phyloP scores from a whole-genome alignment of 495 filamentous ascomycete genomes.

The Podospora conica region DNA sequence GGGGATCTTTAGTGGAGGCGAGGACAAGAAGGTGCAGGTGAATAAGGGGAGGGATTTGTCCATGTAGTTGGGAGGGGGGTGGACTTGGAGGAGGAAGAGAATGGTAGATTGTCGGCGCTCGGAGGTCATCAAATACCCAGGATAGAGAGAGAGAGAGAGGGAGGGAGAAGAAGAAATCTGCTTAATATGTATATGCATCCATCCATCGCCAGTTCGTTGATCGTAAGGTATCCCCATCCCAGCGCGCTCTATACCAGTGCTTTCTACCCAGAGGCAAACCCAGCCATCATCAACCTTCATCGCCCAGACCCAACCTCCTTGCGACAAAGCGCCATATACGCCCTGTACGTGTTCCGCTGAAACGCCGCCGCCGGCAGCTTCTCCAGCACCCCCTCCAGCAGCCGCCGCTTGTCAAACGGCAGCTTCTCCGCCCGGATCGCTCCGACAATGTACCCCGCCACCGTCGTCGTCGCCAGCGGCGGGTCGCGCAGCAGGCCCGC shows the following conservation, averaged over 20 bases:
- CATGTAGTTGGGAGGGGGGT: background rate
- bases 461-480: conserved; percentile 46
- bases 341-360: background rate
- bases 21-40: conserved; percentile 90
- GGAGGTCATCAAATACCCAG: conserved; percentile 10
- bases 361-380: conserved; percentile 4
- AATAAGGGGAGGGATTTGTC: conserved; percentile 53
- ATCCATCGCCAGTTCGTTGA: background rate
- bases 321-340: background rate
- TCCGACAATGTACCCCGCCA: conserved; percentile 45
- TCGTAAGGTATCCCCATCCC: too few relatives aligned
- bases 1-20: conserved; percentile 85
- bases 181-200: background rate
- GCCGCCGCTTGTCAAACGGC: conserved; percentile 29
- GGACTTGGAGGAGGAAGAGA: background rate
- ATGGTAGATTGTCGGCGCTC: background rate
- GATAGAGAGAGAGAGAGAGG: conserved; percentile 4
- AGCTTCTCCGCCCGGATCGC: conserved; percentile 37
- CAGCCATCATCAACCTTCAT: background rate
- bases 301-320: background rate
- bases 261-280: background rate
- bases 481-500: conserved; percentile 49
- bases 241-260: background rate
- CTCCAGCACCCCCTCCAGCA: conserved; percentile 29
- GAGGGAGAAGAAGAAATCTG: background rate